Conservation (phyloP, 108 stramenopile species). For the Skeletonema tropicum region DNA sequence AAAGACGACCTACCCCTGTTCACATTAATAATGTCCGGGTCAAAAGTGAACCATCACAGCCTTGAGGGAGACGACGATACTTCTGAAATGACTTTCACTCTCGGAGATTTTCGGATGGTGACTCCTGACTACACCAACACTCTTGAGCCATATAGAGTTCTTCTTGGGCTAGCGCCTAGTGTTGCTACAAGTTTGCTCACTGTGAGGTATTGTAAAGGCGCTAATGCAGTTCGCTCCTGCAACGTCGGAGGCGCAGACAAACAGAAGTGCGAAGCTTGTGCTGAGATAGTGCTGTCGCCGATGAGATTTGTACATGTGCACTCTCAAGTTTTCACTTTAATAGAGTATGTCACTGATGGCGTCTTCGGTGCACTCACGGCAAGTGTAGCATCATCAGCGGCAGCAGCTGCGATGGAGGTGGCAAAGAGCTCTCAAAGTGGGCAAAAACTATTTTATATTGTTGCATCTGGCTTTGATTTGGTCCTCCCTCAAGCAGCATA, state of each 20-base stretch:
- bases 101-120: conserved; percentile 71
- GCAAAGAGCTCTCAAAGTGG: conserved; percentile 55
- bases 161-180: conserved; percentile 77
- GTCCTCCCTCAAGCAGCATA: conserved; percentile 78
- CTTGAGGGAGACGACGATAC: conserved; percentile 26
- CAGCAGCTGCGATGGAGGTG: conserved; percentile 73
- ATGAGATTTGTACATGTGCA: conserved; percentile 84
- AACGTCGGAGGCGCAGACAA: conserved; percentile 31
- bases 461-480: conserved; percentile 76
- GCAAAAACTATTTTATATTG: conserved; percentile 64
- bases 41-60: conserved; percentile 52
- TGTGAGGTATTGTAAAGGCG: conserved; percentile 66
- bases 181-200: conserved; percentile 68
- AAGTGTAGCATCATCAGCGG: conserved; percentile 73
- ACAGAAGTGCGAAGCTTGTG: conserved; percentile 60
- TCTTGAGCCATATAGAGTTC: conserved; percentile 62
- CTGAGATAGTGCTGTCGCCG: conserved; percentile 71
- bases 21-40: conserved; percentile 64
- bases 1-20: conserved; percentile 83
- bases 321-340: conserved; percentile 74
- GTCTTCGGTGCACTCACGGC: conserved; percentile 78
- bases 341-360: conserved; percentile 84
- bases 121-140: conserved; percentile 43
- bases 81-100: conserved; percentile 47
- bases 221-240: conserved; percentile 47